Percentiles rank a stretch among this genome's conserved stretches.
phyloP scores from a whole-genome alignment of 495 filamentous ascomycete species.

The Tetracladium setigerum region DNA sequence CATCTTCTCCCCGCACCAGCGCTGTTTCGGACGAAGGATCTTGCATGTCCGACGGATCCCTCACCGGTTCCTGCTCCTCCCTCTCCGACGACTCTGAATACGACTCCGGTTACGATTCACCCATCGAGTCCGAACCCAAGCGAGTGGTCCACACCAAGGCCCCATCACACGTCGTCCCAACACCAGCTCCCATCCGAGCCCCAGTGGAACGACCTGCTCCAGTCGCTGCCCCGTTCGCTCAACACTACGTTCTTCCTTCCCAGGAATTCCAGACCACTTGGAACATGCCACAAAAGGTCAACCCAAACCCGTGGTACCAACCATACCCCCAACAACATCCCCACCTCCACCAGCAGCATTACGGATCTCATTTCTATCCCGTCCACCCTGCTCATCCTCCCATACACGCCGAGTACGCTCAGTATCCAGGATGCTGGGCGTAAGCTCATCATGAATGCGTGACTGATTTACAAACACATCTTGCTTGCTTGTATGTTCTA shows the following conservation, averaged over 20 bases:
- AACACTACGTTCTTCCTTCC: slow-evolving; percentile 13
- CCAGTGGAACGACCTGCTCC: slow-evolving; percentile 1
- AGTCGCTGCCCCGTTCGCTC: slow-evolving; percentile 3
- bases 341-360: no score
- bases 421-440: no score
- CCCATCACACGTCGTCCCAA: neutral
- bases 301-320: slow-evolving; percentile 11
- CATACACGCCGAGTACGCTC: no score
- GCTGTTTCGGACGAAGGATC: slow-evolving; percentile 10
- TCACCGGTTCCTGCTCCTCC: slow-evolving; percentile 10
- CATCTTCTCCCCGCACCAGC: slow-evolving; percentile 5
- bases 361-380: no score
- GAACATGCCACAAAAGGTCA: slow-evolving; percentile 6
- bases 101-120: slow-evolving; percentile 4
- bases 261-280: slow-evolving; percentile 12
- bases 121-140: neutral
- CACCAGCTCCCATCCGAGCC: no score
- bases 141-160: neutral
- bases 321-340: no score
- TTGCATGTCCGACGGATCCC: slow-evolving; percentile 8
- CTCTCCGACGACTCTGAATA: slow-evolving; percentile 6
- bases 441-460: no score
- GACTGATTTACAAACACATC: no score
- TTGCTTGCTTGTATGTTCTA: no score
- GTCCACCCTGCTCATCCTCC: no score